phyloP scores from a whole-genome alignment of 805 yeast genomes.

The Kluyveromyces nonfermentans region DNA sequence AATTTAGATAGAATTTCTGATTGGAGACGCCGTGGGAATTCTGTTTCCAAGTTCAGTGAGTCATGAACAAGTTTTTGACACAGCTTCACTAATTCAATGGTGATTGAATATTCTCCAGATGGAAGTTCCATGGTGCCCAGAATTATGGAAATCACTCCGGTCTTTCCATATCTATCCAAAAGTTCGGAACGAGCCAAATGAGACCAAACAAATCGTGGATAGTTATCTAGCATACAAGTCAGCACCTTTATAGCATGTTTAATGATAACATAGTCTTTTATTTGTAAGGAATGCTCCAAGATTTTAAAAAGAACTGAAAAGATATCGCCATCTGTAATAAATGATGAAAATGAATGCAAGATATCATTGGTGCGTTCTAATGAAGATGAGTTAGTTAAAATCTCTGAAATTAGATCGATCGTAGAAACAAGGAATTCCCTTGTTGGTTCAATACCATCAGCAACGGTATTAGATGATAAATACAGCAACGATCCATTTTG shows the following conservation, averaged over 20 bases:
- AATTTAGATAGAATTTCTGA: slow-evolving; percentile 47
- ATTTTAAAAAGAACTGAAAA: slow-evolving; percentile 53
- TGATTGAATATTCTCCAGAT: slow-evolving; percentile 55
- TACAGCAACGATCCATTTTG: slow-evolving; percentile 41
- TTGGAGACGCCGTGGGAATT: slow-evolving; percentile 35
- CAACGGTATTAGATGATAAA: slow-evolving; percentile 26
- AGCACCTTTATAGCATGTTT: slow-evolving; percentile 42
- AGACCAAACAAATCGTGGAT: slow-evolving; percentile 70
- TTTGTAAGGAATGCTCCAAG: slow-evolving; percentile 59
- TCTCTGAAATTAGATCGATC: slow-evolving; percentile 40
- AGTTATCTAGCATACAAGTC: slow-evolving; percentile 36
- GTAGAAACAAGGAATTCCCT: slow-evolving; percentile 38
- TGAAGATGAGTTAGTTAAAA: slow-evolving; percentile 33
- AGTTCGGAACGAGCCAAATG: slow-evolving; percentile 59
- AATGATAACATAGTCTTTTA: slow-evolving; percentile 39
- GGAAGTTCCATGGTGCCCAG: slow-evolving; percentile 68
- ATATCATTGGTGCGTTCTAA: slow-evolving; percentile 34
- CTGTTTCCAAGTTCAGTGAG: slow-evolving; percentile 34
- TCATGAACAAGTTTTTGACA: slow-evolving; percentile 44
- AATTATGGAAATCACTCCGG: slow-evolving; percentile 52
- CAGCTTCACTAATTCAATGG: slow-evolving; percentile 49
- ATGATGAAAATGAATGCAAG: slow-evolving; percentile 29
- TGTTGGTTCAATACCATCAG: slow-evolving; percentile 28
- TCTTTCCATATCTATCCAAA: slow-evolving; percentile 51
- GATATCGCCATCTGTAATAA: slow-evolving; percentile 48